Percentiles rank a stretch among this genome's conserved stretches.
Conservation (phyloP, 306 rosid genomes). For the Cucurbita pepo region DNA sequence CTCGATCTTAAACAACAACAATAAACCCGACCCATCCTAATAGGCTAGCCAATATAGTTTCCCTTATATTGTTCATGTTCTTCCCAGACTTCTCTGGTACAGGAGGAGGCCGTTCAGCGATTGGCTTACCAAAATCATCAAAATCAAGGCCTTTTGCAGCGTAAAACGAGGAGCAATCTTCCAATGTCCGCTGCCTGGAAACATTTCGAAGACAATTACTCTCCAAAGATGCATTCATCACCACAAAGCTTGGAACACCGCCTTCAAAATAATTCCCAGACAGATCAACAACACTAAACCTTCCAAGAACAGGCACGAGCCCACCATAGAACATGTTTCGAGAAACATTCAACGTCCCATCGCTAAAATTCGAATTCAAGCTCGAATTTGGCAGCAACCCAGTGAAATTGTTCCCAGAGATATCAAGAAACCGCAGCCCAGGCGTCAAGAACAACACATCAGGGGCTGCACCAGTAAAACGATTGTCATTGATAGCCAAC, state of each 20-base stretch:
- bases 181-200: conserved; percentile 34
- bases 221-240: conserved; percentile 26
- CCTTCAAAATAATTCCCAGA: conserved; percentile 72
- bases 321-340: conserved; percentile 53
- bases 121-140: conserved; percentile 47
- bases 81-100: conserved; percentile 16
- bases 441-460: conserved; percentile 43
- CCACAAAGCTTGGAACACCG: conserved; percentile 22
- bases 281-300: conserved; percentile 41
- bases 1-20: not conserved
- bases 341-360: conserved; percentile 37
- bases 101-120: conserved; percentile 24
- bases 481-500: conserved; percentile 34
- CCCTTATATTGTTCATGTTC: conserved; percentile 22
- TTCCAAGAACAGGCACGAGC: conserved; percentile 28
- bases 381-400: conserved; percentile 48
- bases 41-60: conserved; percentile 46
- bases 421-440: conserved; percentile 37
- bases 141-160: conserved; percentile 37
- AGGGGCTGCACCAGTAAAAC: conserved; percentile 46
- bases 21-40: conserved; percentile 59
- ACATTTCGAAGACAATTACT: conserved; percentile 53
- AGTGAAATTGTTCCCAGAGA: conserved; percentile 55
- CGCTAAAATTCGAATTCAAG: conserved; percentile 16
- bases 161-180: conserved; percentile 54